These are phyloP conservation scores for Phytophthora sp. DNA, from an alignment of 352 stramenopile genomes.

Conservation along the genomic window DNA sequence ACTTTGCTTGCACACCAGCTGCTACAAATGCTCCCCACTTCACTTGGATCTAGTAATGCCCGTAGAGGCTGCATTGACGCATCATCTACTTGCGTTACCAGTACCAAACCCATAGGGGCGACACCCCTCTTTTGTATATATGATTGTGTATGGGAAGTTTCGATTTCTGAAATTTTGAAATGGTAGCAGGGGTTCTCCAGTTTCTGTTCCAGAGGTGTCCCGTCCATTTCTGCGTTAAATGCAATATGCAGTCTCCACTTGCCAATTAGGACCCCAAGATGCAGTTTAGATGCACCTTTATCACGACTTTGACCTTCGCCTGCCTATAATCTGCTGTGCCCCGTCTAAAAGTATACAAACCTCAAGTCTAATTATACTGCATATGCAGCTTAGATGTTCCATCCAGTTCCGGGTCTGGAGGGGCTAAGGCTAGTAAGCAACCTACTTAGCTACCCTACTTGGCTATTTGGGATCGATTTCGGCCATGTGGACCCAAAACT, in stretches of 20 bases:
- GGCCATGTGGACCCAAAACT: no score
- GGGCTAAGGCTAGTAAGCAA: no score
- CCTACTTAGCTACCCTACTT: no score
- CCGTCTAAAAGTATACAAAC: no score
- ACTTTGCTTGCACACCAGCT: no score
- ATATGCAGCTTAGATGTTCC: conserved; percentile 5
- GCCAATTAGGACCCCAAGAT: no score
- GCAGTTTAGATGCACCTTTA: no score
- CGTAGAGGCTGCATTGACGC: neutral
- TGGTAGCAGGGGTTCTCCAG: neutral
- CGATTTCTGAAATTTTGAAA: neutral
- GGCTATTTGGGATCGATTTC: no score
- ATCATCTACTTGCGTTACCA: neutral
- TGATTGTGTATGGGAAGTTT: neutral
- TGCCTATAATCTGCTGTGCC: neutral
- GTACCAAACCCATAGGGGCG: neutral
- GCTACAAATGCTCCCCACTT: no score
- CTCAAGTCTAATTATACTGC: neutral
- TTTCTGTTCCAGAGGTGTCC: conserved; percentile 7
- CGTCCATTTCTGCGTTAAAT: neutral
- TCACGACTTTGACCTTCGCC: no score
- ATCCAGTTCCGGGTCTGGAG: neutral
- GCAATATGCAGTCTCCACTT: no score
- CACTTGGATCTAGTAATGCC: no score
- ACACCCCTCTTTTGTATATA: neutral